A percentile compares a stretch with the other conserved stretches of the same genome.
These are phyloP conservation scores for Sporothrix dimorphospora DNA, from an alignment of 2,329 filamentous ascomycete genomes.

Conservation along the genomic window DNA sequence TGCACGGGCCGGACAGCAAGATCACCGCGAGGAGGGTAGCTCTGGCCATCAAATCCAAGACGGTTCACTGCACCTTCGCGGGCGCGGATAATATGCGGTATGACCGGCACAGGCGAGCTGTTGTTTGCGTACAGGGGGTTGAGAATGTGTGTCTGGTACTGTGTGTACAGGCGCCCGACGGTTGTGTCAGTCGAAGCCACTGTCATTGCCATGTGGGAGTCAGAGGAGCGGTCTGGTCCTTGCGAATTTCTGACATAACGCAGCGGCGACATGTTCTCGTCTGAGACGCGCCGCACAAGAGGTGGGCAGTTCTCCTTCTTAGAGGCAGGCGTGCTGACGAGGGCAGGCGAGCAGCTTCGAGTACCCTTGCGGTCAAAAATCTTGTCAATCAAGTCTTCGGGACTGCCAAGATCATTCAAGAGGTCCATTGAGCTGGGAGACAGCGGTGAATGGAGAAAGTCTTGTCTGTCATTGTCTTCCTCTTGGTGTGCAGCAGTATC, in stretches of 20 bases:
- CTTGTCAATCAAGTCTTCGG: slow-evolving; percentile 23
- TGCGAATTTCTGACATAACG: background rate
- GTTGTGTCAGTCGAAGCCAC: slow-evolving; percentile 39
- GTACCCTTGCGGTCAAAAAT: slow-evolving; percentile 16
- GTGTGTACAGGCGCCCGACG: slow-evolving; percentile 41
- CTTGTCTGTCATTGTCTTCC: background rate
- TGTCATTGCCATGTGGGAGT: slow-evolving; percentile 20
- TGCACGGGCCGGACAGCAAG: background rate
- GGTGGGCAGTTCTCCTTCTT: background rate
- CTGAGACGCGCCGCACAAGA: background rate
- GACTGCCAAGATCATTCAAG: background rate
- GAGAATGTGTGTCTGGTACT: slow-evolving; percentile 37
- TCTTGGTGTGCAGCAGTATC: background rate
- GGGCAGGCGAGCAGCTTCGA: slow-evolving; percentile 4
- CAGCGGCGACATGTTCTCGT: background rate
- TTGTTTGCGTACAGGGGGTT: background rate
- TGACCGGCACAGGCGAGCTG: slow-evolving; percentile 17
- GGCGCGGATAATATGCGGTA: background rate
- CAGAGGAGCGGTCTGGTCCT: slow-evolving; percentile 20
- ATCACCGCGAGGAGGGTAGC: background rate
- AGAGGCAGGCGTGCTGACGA: background rate
- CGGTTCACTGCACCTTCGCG: slow-evolving; percentile 24
- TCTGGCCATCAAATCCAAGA: slow-evolving; percentile 14
- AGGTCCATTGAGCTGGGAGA: background rate
- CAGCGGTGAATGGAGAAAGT: background rate